Percentiles rank a stretch among this genome's conserved stretches.
Evolutionary conservation across 2,329 filamentous ascomycete species (phyloP).

Genomic region (Westerdykella ornata): DNA sequence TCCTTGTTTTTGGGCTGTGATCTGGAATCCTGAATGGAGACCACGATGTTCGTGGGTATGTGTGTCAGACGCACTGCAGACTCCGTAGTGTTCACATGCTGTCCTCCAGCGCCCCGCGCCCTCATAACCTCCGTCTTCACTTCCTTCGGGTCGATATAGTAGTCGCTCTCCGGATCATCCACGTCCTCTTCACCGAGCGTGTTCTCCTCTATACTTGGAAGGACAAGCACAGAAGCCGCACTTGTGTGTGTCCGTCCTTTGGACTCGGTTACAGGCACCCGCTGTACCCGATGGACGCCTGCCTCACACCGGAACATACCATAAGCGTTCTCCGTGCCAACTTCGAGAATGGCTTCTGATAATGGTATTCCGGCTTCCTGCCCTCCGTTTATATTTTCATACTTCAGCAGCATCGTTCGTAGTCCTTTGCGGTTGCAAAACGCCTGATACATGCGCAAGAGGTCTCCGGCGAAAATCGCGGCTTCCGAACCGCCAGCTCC

Average conservation of each 20-base stretch:
- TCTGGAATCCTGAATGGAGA: constrained; percentile 86
- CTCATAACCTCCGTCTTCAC: constrained; percentile 85
- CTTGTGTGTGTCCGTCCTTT: constrained; percentile 91
- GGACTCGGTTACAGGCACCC: constrained; percentile 83
- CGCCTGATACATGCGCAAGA: constrained; percentile 82
- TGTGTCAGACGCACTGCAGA: constrained; percentile 91
- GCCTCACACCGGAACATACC: constrained; percentile 77
- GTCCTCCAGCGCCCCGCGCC: constrained; percentile 83
- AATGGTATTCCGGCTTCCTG: constrained; percentile 59
- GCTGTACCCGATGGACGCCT: constrained; percentile 91
- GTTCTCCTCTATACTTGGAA: constrained; percentile 70
- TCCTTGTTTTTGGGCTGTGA: constrained; percentile 87
- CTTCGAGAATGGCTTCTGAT: constrained; percentile 80
- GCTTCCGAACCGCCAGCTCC: constrained; percentile 90
- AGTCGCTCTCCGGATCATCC: constrained; percentile 82
- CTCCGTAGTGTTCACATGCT: constrained; percentile 98
- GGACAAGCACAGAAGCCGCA: constrained; percentile 83
- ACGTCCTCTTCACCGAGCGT: constrained; percentile 51
- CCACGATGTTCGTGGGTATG: constrained; percentile 74
- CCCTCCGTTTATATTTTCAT: constrained; percentile 65
- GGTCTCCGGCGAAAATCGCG: constrained; percentile 76
- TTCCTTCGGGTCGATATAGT: constrained; percentile 79
- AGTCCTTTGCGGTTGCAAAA: constrained; percentile 67
- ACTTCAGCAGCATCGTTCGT: constrained; percentile 65
- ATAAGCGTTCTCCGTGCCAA: constrained; percentile 71